Percentiles rank a stretch among this genome's conserved stretches.
Conservation (phyloP, 768 basidiomycete species). For the Xerocomus spinulosus region DNA sequence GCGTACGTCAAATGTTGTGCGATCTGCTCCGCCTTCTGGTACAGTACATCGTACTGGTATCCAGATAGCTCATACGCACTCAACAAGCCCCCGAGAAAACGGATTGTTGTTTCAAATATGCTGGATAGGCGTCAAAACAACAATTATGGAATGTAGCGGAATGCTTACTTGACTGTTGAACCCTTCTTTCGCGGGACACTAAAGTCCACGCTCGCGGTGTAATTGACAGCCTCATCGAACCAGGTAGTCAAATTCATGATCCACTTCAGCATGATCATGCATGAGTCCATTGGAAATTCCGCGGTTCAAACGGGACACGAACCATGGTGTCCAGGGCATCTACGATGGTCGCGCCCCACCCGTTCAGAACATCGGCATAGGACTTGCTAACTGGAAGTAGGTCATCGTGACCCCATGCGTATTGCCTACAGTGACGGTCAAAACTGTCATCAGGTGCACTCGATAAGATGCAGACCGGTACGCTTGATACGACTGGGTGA, state of each 20-base stretch:
- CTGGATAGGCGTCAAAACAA: slow-evolving; percentile 5
- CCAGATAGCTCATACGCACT: slow-evolving; percentile 68
- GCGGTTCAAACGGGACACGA: slow-evolving; percentile 7
- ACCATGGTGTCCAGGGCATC: slow-evolving; percentile 64
- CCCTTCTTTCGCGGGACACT: slow-evolving; percentile 36
- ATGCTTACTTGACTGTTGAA: slow-evolving; percentile 41
- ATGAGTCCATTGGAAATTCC: neutral
- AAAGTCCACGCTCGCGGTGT: slow-evolving; percentile 53
- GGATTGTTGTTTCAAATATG: slow-evolving; percentile 74
- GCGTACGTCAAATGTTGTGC: slow-evolving; percentile 60
- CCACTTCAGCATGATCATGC: slow-evolving; percentile 30
- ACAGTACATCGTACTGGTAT: slow-evolving; percentile 41
- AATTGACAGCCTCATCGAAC: slow-evolving; percentile 53
- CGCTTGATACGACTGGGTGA: slow-evolving; percentile 47
- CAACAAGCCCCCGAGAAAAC: slow-evolving; percentile 62
- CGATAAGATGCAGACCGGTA: slow-evolving; percentile 41
- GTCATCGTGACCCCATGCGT: slow-evolving; percentile 61
- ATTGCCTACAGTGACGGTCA: slow-evolving; percentile 35
- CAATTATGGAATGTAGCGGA: neutral
- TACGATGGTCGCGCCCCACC: slow-evolving; percentile 59
- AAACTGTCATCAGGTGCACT: slow-evolving; percentile 1
- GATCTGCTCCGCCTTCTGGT: slow-evolving; percentile 59
- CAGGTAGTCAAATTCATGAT: slow-evolving; percentile 51
- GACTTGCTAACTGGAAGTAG: slow-evolving; percentile 46
- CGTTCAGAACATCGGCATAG: slow-evolving; percentile 33